These are phyloP conservation scores for Acer saccharum DNA, from an alignment of 345 rosid species.

Conservation along the genomic window DNA sequence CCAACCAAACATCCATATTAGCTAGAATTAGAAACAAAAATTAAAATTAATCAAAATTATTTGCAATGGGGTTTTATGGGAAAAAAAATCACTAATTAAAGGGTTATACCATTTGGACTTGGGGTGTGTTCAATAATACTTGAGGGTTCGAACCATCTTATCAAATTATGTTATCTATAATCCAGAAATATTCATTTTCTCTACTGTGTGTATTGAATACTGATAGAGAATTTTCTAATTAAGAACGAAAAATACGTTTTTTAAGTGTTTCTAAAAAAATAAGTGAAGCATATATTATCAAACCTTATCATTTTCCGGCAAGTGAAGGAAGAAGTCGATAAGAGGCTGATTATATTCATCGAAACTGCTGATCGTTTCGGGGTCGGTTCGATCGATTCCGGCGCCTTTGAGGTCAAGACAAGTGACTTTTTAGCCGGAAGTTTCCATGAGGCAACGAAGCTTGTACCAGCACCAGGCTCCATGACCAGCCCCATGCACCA, in stretches of 20 bases:
- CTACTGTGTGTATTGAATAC: too few relatives aligned
- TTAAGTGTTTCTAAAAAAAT: too few relatives aligned
- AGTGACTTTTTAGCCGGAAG: slow-evolving; percentile 38
- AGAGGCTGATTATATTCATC: slow-evolving; percentile 49
- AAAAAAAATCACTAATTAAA: too few relatives aligned
- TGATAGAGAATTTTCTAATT: too few relatives aligned
- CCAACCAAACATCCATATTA: background rate
- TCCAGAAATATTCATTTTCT: too few relatives aligned
- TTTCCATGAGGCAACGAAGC: slow-evolving; percentile 36
- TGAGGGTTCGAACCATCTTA: too few relatives aligned
- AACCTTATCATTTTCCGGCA: background rate
- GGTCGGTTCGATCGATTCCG: slow-evolving; percentile 41
- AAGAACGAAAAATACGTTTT: too few relatives aligned
- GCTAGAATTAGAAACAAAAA: background rate
- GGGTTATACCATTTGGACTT: too few relatives aligned
- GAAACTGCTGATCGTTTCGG: slow-evolving; percentile 38
- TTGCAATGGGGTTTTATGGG: too few relatives aligned
- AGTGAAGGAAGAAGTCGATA: background rate
- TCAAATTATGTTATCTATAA: too few relatives aligned
- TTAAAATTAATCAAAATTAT: background rate
- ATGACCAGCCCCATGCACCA: slow-evolving; percentile 48
- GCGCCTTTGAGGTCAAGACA: slow-evolving; percentile 48
- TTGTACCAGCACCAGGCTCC: slow-evolving; percentile 70
- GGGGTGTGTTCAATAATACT: too few relatives aligned
- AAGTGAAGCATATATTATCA: background rate